A percentile compares a stretch with the other conserved stretches of the same genome.
phyloP scores from a whole-genome alignment of 192 early-diverging fungal species.

The Chytriomyces sp. region DNA sequence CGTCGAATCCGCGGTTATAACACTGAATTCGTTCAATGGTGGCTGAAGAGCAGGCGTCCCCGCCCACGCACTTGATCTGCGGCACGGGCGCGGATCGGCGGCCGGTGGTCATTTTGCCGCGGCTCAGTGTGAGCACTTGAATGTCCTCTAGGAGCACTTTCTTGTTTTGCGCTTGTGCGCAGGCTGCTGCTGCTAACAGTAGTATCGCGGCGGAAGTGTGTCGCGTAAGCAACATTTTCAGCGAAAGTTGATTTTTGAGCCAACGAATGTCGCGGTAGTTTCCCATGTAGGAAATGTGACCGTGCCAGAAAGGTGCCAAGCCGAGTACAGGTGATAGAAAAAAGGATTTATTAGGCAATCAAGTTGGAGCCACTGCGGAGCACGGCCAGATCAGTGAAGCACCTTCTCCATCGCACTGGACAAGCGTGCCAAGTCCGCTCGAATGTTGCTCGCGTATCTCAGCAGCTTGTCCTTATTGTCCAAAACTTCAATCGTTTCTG shows the following conservation, averaged over 20 bases:
- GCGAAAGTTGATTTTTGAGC: too few relatives aligned
- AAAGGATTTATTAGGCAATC: too few relatives aligned
- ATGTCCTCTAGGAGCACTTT: conserved; percentile 39
- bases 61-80: conserved; percentile 48
- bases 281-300: too few relatives aligned
- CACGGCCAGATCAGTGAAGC: not conserved
- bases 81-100: conserved; percentile 39
- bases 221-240: too few relatives aligned
- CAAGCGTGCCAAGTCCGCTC: conserved; percentile 15
- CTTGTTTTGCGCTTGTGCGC: conserved; percentile 17
- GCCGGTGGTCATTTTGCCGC: conserved; percentile 41
- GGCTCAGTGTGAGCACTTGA: conserved; percentile 40
- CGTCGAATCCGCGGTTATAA: conserved; percentile 35
- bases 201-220: not conserved
- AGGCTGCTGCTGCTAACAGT: not conserved
- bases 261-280: too few relatives aligned
- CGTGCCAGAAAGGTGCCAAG: too few relatives aligned
- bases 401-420: conserved; percentile 14
- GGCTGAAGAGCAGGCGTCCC: conserved; percentile 38
- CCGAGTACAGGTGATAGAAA: too few relatives aligned
- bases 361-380: too few relatives aligned
- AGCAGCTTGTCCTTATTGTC: conserved; percentile 74
- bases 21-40: conserved; percentile 44
- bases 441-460: conserved; percentile 15
- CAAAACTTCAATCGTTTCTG: conserved; percentile 88